Evolutionary conservation across 2,329 filamentous ascomycete genomes (phyloP), one percentile per base, ranked within the genome.

Genomic region (Lojkania enalia): DNA sequence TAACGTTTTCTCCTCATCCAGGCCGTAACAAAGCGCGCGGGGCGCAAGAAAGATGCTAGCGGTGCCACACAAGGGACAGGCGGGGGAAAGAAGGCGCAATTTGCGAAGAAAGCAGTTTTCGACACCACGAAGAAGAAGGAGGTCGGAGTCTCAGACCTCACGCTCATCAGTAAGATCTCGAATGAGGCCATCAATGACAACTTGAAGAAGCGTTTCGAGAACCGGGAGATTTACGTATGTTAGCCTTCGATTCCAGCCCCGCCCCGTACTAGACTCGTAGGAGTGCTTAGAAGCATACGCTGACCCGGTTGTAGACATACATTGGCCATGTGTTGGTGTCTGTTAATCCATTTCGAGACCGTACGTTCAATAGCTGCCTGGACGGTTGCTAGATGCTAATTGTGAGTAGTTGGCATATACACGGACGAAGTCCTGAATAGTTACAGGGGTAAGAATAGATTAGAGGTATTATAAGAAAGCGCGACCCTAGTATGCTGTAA

Each of bases 151-250:
- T 96, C 94, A 43, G 94, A 99, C 78, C 81, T 99, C 69, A 99
- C 94, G 3, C 79, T 99, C 63, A 87, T 99, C 67, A 96, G 91
- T 79, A 97, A 97, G 74, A 95, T 99, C 55, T 96, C 91, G 57
- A 97, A 99, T 72, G 94, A 99, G 72, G 91, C 92, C 50, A 99
- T 99, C 78, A 99, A 99, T 76, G 94, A 97, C 46, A 99, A 99
- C 71, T 71, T 99, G 71, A 96, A 96, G 80, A 95, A 97, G 77
- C 85, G 94, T 51, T 99, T 99, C 73, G 90, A 97, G 69, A 91
- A 92, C 79, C 86, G 81, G 71, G 92, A 99, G 75, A 99, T 99
- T 71, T 99, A 99, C 77, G 82, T 85, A 73, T 67, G 78, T 74
- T 48, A 46, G 52, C 51, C 55, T 52, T 48, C 50, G 49, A 46